Base-by-base conservation (phyloP, 2,329 filamentous ascomycete genomes). In the Pseudocercospora crystallina region DNA sequence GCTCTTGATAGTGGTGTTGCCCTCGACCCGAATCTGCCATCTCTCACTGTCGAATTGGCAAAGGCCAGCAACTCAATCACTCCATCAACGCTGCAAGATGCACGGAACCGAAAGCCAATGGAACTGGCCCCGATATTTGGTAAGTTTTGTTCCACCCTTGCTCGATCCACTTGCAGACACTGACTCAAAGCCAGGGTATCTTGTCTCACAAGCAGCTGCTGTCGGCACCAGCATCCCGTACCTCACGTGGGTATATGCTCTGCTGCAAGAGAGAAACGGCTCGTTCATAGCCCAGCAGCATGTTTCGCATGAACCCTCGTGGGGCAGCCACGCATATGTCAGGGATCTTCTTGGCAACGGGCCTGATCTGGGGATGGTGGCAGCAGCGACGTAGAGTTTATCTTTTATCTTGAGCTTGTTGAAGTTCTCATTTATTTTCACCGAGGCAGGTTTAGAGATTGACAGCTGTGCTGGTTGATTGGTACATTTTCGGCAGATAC, bases 1-100 rank as follows among this genome's bases (percentile, higher is more conserved):
- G 61, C 52, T 12, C 36, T 48, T 9, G 56, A 51, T 5, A 49
- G 52, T 15, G 56, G 54, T 5, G 47, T 59, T 10, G 20, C 45
- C 2, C 43, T 63, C 11, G 40, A 57, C 2, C 31, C 42, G 0
- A 49, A 54, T 9, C 36, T 61, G 26, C 51, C 55, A 13, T n/a
- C 37, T 10, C 41, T 47, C 36, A 51, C 49, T 12, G 38, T 62
- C 20, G 46, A 58, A 14, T 15, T 58, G 15, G 59, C 61, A 1
- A 48, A 42, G 8, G 46, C 29, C 2, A 55, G 49, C n/a, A 39
- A 52, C 8, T 42, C 60, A 1, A 44, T 63, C 31, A 53, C 52
- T 2, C 60, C 61, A 2, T 63, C 61, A 5, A 63, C 56, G 44
- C 49, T 63, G 26, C 60, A 63, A 39, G 61, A 63, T 36, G 57